Conservation (phyloP, 331 rosid species). For the Ulmus americana region DNA sequence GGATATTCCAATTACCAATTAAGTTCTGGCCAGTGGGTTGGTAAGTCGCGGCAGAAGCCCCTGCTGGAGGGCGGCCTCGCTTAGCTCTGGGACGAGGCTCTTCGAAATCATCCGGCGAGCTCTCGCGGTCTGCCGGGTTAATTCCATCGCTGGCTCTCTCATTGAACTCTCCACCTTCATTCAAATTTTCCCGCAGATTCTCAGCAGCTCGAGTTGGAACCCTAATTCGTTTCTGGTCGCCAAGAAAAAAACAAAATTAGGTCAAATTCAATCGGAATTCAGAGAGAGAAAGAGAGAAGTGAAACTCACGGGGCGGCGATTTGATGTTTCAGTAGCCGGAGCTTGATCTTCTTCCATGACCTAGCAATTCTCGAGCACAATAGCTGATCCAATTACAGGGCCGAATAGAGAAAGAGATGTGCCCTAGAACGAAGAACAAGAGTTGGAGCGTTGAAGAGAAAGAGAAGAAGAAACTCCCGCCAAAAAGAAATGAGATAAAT, state of each 20-base stretch:
- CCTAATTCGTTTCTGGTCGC: constrained; percentile 64
- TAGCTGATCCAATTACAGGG: constrained; percentile 4
- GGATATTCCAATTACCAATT: constrained; percentile 42
- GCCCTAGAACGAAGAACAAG: constrained; percentile 9
- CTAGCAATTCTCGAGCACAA: constrained; percentile 18
- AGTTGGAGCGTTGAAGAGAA: background rate
- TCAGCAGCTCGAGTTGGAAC: constrained; percentile 35
- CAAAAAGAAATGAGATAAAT: constrained; percentile 21
- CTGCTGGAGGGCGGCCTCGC: constrained; percentile 56
- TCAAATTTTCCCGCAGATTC: constrained; percentile 27
- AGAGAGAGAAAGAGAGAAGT: constrained; percentile 1
- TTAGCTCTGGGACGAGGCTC: constrained; percentile 53
- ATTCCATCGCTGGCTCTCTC: constrained; percentile 38
- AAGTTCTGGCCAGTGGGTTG: constrained; percentile 40
- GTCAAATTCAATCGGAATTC: constrained; percentile 12
- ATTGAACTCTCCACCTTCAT: constrained; percentile 39
- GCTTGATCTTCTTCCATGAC: constrained; percentile 58
- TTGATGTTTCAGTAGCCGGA: constrained; percentile 49
- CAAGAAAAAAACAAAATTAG: constrained; percentile 20
- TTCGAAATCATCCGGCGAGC: constrained; percentile 67
- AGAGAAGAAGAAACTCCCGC: constrained; percentile 55
- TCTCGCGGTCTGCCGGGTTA: constrained; percentile 52
- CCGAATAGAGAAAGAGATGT: background rate
- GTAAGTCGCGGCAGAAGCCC: constrained; percentile 33
- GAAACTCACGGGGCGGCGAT: constrained; percentile 59